A percentile compares a stretch with the other conserved stretches of the same genome.
phyloP scores from a whole-genome alignment of 2,329 filamentous ascomycete species.

The Hymenotorrendiella dingleyae region DNA sequence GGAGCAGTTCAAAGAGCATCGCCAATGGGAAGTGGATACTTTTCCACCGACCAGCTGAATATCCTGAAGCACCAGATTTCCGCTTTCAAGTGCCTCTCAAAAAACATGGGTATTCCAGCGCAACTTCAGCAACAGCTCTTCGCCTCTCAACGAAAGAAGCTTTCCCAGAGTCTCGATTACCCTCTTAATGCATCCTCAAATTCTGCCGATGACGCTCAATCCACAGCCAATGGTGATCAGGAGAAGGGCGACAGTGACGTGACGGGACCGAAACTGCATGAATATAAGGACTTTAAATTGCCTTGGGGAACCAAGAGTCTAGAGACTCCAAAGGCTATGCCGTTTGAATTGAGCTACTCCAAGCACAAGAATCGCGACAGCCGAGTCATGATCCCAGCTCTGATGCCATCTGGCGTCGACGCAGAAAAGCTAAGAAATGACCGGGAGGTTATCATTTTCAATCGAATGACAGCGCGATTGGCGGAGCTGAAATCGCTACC shows the following conservation, averaged over 20 bases:
- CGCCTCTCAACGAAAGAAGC: constrained; percentile 56
- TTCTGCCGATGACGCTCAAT: constrained; percentile 27
- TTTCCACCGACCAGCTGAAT: constrained; percentile 72
- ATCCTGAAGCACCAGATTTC: constrained; percentile 80
- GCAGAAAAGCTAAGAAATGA: constrained; percentile 81
- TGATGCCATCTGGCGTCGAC: constrained; percentile 85
- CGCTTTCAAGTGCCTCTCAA: constrained; percentile 84
- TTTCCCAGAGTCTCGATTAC: constrained; percentile 17
- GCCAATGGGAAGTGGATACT: constrained; percentile 45
- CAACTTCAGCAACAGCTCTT: constrained; percentile 80
- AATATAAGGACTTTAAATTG: constrained; percentile 55
- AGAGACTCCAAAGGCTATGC: background rate
- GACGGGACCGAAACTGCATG: constrained; percentile 42
- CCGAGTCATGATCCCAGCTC: constrained; percentile 74
- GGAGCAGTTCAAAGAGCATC: constrained; percentile 25
- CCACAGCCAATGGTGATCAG: constrained; percentile 34
- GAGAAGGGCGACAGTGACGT: constrained; percentile 31
- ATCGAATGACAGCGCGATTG: constrained; percentile 80
- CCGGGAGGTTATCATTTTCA: constrained; percentile 82
- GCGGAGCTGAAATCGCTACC: constrained; percentile 77
- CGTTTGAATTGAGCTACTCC: constrained; percentile 68
- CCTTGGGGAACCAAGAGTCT: constrained; percentile 55
- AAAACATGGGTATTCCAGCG: constrained; percentile 75
- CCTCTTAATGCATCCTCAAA: constrained; percentile 18
- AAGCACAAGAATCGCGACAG: constrained; percentile 73